Base-by-base conservation (phyloP, 2,329 filamentous ascomycete species). In the Fusarium sp. region DNA sequence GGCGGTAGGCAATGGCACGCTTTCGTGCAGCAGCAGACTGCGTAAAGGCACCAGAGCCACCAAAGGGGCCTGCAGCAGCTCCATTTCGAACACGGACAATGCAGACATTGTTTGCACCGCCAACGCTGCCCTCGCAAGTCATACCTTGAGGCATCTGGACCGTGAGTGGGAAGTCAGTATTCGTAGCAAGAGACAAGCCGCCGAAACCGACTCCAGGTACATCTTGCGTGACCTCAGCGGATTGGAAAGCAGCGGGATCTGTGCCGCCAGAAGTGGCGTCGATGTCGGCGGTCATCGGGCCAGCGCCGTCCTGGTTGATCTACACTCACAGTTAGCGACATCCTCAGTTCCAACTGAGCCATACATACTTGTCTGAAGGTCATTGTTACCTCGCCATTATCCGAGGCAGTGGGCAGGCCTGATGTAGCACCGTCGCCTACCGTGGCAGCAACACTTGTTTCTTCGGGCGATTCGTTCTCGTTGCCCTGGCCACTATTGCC, bases 281-380 rank as follows among this genome's bases (percentile, higher is more conserved):
- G 44, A 90, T 78, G 38, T 79, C 77, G 9, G 87, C 87, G 27
- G 78, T 82, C 43, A 90, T 76, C 2, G 86, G 86, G 2, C 87
- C 88, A 0, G 87, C 88, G 19, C 87, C 87, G 67, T 90, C 87
- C 73, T 89, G 87, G 81, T 90, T 90, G 77, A 90, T 84, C 77
- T 90, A 23, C 31, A 35, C 48, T n/a, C 27, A 10, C 11, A 3
- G 33, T 64, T 27, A 61, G 49, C 13, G 7, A 29, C 8, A 10
- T 2, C 2, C 15, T 32, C 50, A n/a, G 14, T 5, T 6, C 7
- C 2, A n/a, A 33, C 13, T 6, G 31, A 33, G 11, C 11, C 6
- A 13, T 14, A n/a, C 31, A 14, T 33, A 33, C 31, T n/a, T 33
- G 14, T 33, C 31, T 11, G 4, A 14, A 33, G 13, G 14, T 33